Evolutionary conservation across 2,329 filamentous ascomycete species (phyloP).

Genomic region (Pseudogymnoascus sp.): DNA sequence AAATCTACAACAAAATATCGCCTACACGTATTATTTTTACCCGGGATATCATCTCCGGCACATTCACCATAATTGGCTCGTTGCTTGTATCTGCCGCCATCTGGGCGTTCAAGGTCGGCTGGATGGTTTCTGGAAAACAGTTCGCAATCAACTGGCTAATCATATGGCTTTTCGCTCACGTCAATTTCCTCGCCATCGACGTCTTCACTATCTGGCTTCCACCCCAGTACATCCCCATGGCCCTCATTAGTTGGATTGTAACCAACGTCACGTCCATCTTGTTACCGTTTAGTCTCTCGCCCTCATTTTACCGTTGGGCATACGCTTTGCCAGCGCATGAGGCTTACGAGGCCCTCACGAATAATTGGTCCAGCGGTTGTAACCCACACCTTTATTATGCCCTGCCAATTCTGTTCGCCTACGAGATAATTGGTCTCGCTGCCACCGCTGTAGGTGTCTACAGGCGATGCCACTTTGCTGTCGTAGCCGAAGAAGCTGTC

Average conservation of each 20-base stretch:
- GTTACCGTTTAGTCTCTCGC: slow-evolving; percentile 50
- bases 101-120: slow-evolving; percentile 37
- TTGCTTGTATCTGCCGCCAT: slow-evolving; percentile 33
- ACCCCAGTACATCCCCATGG: slow-evolving; percentile 30
- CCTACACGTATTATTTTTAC: slow-evolving; percentile 16
- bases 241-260: slow-evolving; percentile 52
- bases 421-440: slow-evolving; percentile 25
- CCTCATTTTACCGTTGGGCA: slow-evolving; percentile 52
- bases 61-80: slow-evolving; percentile 23
- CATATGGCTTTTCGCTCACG: slow-evolving; percentile 51
- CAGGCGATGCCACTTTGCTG: slow-evolving; percentile 27
- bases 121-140: slow-evolving; percentile 42
- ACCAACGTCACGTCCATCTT: slow-evolving; percentile 54
- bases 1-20: slow-evolving; percentile 6
- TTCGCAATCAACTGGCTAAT: slow-evolving; percentile 52
- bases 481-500: slow-evolving; percentile 22
- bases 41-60: slow-evolving; percentile 22
- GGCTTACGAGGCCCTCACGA: slow-evolving; percentile 35
- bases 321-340: slow-evolving; percentile 58
- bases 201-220: slow-evolving; percentile 22
- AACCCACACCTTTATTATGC: slow-evolving; percentile 31
- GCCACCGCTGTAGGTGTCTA: slow-evolving; percentile 26
- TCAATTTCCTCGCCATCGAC: slow-evolving; percentile 28
- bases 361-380: slow-evolving; percentile 35
- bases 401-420: slow-evolving; percentile 35